A percentile compares a stretch with the other conserved stretches of the same genome.
Evolutionary conservation across 441 rosid species (phyloP).

Genomic region (Metrosideros polymorpha): DNA sequence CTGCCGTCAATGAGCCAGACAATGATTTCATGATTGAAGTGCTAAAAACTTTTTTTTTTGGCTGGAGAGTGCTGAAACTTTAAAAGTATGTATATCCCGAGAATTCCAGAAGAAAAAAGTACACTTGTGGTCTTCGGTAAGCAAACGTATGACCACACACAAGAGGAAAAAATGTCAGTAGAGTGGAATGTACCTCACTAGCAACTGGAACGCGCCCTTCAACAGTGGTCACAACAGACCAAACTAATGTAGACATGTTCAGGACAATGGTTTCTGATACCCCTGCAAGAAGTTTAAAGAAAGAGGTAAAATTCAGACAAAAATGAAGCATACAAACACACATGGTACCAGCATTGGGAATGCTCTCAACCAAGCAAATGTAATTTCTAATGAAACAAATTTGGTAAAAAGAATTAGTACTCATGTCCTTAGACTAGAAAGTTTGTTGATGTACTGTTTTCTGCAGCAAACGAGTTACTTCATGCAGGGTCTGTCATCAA

Average conservation of each 20-base stretch:
- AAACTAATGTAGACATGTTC: conserved; percentile 94
- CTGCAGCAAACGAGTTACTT: neutral
- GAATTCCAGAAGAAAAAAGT: neutral
- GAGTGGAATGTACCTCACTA: conserved; percentile 66
- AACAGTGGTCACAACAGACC: conserved; percentile 87
- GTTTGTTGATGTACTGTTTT: neutral
- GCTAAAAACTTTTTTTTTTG: neutral
- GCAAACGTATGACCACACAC: neutral
- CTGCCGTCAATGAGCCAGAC: conserved; percentile 23
- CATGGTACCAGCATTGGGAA: neutral
- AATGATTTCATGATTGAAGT: neutral
- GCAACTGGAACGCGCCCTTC: conserved; percentile 94
- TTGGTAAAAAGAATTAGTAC: neutral
- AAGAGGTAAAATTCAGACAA: neutral
- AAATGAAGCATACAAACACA: neutral
- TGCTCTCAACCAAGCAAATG: neutral
- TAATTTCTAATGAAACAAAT: neutral
- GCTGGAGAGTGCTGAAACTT: neutral
- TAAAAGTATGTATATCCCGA: neutral
- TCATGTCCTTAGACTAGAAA: neutral
- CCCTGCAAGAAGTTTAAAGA: conserved; percentile 38
- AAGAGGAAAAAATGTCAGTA: neutral
- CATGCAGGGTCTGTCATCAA: neutral
- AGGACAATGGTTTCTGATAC: conserved; percentile 90
- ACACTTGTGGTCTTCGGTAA: neutral